Base-by-base conservation (phyloP, 164 flowering plant genomes). In the Kalanchoe fedtschenkoi region DNA sequence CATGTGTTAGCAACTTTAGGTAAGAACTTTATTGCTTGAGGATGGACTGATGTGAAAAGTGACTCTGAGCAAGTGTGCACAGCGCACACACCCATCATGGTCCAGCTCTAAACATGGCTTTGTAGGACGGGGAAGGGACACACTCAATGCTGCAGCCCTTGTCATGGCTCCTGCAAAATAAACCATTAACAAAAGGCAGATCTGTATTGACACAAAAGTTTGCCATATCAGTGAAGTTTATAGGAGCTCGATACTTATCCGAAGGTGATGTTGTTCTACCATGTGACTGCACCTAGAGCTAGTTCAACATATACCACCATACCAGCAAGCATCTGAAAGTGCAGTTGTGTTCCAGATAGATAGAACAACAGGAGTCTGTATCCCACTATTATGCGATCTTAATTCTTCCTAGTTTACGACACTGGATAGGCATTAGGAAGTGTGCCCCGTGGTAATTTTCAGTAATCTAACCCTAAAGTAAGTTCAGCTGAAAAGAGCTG, bases 51-150 rank as follows among this genome's bases (percentile, higher is more conserved):
- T n/a, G n/a, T n/a, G n/a, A 47, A 10, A 22, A 15, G 54, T 47
- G 54, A 47, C 21, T 28, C 28, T 47, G 54, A 21, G 54, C 54
- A 46, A 46, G 54, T 46, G 54, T 8, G 54, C 54, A 47, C 54
- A 47, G 54, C 28, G 10, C 54, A 22, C 16, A 28, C 54, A 47
- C 10, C n/a, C n/a, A n/a, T n/a, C n/a, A 8, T 4, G 22, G 22
- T 47, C 54, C 54, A 22, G 29, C 54, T 47, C 11, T 3, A 29
- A 46, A 0, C 13, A 47, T 47, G n/a, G 28, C 54, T 8, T 47
- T 22, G 54, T 47, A 47, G 54, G 54, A 22, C 54, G 14, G 24
- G 24, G 30, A 15, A 47, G 24, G 24, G 54, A 14, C 54, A 47
- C 29, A 21, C 0, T 22, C 0, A 29, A 47, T 19, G 28, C 54